phyloP scores from a whole-genome alignment of 2,329 filamentous ascomycete genomes.

The Calonectria henricotiae region DNA sequence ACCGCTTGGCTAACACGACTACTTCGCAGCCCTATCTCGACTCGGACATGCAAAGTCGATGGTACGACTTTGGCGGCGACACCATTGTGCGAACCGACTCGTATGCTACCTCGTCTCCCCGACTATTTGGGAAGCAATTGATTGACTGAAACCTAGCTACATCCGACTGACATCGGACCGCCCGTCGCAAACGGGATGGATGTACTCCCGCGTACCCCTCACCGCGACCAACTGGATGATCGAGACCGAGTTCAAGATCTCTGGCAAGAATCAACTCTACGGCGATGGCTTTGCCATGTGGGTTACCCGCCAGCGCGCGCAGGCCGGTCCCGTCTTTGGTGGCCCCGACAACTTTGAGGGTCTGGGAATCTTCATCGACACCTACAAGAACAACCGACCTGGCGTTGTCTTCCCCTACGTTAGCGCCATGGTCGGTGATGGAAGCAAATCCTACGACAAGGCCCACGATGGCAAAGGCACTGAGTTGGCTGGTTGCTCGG shows the following conservation, averaged over 20 bases:
- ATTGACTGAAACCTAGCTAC: constrained; percentile 73
- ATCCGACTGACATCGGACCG: constrained; percentile 93
- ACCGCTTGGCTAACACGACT: constrained; percentile 47
- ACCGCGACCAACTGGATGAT: constrained; percentile 99
- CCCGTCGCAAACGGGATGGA: constrained; percentile 91
- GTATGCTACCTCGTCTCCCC: constrained; percentile 63
- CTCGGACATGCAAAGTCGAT: constrained; percentile 97
- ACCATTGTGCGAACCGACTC: constrained; percentile 84
- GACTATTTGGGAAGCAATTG: constrained; percentile 37
- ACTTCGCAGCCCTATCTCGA: constrained; percentile 88
- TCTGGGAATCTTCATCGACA: constrained; percentile 95
- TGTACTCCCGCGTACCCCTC: constrained; percentile 93
- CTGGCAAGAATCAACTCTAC: constrained; percentile 90
- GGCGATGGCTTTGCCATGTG: constrained; percentile 98
- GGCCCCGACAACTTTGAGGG: constrained; percentile 92
- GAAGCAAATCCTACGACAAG: constrained; percentile 91
- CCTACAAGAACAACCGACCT: constrained; percentile 99
- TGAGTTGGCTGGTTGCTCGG: constrained; percentile 95
- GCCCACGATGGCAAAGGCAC: constrained; percentile 93
- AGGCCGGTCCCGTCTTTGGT: constrained; percentile 89
- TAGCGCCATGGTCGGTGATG: constrained; percentile 98
- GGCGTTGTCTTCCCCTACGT: constrained; percentile 97
- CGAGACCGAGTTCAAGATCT: constrained; percentile 95
- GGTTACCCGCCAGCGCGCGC: constrained; percentile 93
- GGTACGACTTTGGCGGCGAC: constrained; percentile 99